Evolutionary conservation across 164 flowering plant genomes (phyloP).

Genomic region (Nelumbo lutea): DNA sequence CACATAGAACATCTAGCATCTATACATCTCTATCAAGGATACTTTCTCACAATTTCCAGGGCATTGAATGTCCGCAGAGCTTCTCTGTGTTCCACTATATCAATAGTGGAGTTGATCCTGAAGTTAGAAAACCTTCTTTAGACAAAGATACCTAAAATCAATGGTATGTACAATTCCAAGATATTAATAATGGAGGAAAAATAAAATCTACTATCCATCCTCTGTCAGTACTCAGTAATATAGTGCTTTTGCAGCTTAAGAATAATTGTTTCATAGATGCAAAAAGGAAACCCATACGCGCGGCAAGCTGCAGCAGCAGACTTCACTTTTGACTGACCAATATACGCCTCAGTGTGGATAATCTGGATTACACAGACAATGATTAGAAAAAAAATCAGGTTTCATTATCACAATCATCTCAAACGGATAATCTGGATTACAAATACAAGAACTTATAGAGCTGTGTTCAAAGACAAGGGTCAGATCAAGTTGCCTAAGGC

Average conservation of each 20-base stretch:
- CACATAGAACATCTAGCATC: neutral
- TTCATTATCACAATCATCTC: neutral
- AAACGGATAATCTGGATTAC: too few species aligned
- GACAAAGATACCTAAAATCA: neutral
- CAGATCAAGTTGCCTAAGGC: too few species aligned
- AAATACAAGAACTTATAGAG: too few species aligned
- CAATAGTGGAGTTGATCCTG: conserved; percentile 82
- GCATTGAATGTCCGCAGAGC: conserved; percentile 82
- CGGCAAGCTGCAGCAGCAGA: conserved; percentile 96
- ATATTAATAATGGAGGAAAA: neutral
- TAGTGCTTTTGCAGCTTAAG: too few species aligned
- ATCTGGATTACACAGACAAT: conserved; percentile 37
- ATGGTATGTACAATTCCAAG: neutral
- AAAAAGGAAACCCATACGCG: conserved; percentile 42
- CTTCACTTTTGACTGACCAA: conserved; percentile 82
- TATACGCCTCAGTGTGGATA: conserved; percentile 83
- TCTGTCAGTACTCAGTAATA: too few species aligned
- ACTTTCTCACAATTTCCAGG: conserved; percentile 84
- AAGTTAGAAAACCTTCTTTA: conserved; percentile 2
- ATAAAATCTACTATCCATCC: too few species aligned
- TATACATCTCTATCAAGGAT: conserved; percentile 34
- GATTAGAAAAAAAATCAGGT: neutral
- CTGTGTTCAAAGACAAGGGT: too few species aligned
- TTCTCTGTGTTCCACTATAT: conserved; percentile 67
- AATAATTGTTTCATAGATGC: neutral